These are phyloP conservation scores for Russula compacta DNA, from an alignment of 768 basidiomycete genomes.

Conservation along the genomic window DNA sequence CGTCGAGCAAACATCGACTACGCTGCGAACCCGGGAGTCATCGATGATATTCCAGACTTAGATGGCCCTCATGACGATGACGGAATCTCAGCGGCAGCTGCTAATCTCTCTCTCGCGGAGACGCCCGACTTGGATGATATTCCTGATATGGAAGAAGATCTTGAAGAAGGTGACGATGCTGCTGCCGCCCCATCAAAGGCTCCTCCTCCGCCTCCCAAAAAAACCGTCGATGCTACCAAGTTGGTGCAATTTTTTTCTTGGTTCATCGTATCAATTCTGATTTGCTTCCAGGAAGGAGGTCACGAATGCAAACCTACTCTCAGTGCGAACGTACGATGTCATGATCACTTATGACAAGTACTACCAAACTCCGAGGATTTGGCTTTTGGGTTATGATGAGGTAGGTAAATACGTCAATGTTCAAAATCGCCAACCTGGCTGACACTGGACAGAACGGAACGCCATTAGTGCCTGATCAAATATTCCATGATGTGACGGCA, in stretches of 20 bases:
- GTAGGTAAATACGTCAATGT: conserved; percentile 31
- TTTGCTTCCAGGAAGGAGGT: conserved; percentile 36
- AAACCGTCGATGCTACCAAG: conserved; percentile 44
- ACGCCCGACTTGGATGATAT: conserved; percentile 97
- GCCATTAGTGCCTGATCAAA: conserved; percentile 79
- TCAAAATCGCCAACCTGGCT: background rate
- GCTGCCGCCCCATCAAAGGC: conserved; percentile 51
- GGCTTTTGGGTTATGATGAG: conserved; percentile 97
- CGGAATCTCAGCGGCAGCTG: conserved; percentile 24
- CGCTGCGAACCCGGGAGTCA: conserved; percentile 49
- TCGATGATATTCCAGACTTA: conserved; percentile 83
- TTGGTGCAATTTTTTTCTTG: conserved; percentile 26
- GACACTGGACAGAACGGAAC: conserved; percentile 58
- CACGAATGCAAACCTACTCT: conserved; percentile 75
- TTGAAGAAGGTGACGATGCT: conserved; percentile 84
- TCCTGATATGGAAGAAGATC: conserved; percentile 96
- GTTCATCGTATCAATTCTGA: background rate
- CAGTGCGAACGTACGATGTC: conserved; percentile 97
- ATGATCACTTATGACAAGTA: conserved; percentile 99
- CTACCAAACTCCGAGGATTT: conserved; percentile 97
- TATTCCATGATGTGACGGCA: conserved; percentile 95
- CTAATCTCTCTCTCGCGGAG: conserved; percentile 29
- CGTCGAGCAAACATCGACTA: conserved; percentile 46
- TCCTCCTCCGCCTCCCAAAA: conserved; percentile 25
- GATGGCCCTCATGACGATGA: conserved; percentile 45